Conservation (phyloP, 106 monocot species). For the Ottelia alismoides region DNA sequence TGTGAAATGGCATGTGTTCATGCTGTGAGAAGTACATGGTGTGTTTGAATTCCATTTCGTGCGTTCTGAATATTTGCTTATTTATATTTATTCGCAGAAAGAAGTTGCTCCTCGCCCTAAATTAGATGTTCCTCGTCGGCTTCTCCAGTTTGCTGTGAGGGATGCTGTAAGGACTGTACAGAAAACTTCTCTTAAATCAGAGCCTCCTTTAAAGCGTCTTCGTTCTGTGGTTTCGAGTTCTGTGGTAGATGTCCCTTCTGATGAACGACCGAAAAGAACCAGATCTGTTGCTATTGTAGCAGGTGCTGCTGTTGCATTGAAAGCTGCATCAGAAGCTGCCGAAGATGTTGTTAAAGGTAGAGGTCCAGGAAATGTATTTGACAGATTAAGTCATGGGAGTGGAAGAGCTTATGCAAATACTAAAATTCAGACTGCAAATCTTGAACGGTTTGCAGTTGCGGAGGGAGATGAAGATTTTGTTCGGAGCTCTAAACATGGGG, state of each 20-base stretch:
- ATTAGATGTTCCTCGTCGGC: slow-evolving; percentile 51
- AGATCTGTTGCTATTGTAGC: slow-evolving; percentile 24
- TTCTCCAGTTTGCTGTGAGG: slow-evolving; percentile 95
- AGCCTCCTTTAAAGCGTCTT: slow-evolving; percentile 44
- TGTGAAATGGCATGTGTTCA: neutral
- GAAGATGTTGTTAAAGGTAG: slow-evolving; percentile 52
- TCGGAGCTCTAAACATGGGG: slow-evolving; percentile 5
- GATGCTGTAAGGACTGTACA: slow-evolving; percentile 67
- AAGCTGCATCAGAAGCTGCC: slow-evolving; percentile 74
- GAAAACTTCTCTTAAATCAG: slow-evolving; percentile 26
- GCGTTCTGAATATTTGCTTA: neutral
- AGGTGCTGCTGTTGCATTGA: slow-evolving; percentile 35
- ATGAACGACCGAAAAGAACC: slow-evolving; percentile 26
- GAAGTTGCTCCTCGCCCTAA: slow-evolving; percentile 24
- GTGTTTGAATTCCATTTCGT: neutral
- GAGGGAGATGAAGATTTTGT: slow-evolving; percentile 29
- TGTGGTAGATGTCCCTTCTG: slow-evolving; percentile 11
- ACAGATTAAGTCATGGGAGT: slow-evolving; percentile 33
- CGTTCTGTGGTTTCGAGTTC: slow-evolving; percentile 67
- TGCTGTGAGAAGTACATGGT: neutral
- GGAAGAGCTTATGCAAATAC: neutral
- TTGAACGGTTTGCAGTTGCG: slow-evolving; percentile 2
- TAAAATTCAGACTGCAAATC: slow-evolving; percentile 19
- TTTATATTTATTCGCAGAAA: slow-evolving; percentile 18
- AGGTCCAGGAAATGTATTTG: slow-evolving; percentile 51